Base-by-base conservation (phyloP, 1,139 yeast genomes). In the Blastobotrys capitulatus region DNA sequence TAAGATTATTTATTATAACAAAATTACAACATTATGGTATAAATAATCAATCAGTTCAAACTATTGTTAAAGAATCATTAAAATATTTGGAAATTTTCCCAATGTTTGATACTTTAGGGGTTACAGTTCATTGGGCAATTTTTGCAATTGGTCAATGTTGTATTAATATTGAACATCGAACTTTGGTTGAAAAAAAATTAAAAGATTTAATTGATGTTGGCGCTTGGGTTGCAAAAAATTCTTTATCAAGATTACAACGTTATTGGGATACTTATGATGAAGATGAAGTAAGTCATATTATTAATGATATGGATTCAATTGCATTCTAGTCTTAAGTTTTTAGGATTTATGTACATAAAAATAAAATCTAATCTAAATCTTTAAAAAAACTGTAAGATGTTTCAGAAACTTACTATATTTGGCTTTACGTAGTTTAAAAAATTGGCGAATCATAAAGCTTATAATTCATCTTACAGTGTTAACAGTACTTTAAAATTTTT, bases 141-240 rank as follows among this genome's bases (percentile, higher is more conserved):
- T 49, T 46, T 45, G 46, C 56, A 54, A 51, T 58, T 39, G 53
- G 58, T 38, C 40, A 49, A 47, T 51, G 59, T 52, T 42, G 57
- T 48, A 41, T 48, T 19, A 37, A 52, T 46, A 55, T 59, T 47
- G 58, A 57, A 49, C 52, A 56, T 36, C 49, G 59, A 46, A 31
- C 59, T 9, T 38, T 50, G 22, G 49, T 51, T 40, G 62, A 50
- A 35, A 37, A 20, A 27, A 50, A 42, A 43, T 54, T 53, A 27
- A 38, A 36, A 22, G 52, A 48, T 40, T 54, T 52, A 47, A 49
- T 53, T 26, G 38, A 43, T 13, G 46, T 46, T 36, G 61, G 56
- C 26, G 53, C 49, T 18, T 48, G 50, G 46, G 57, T 49, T 34
- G 60, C 57, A 16, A 48, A 54, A 32, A 57, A 53, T 55, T 52